phyloP scores from a whole-genome alignment of 2,329 filamentous ascomycete genomes.

The Ophiocordyceps unilateralis region DNA sequence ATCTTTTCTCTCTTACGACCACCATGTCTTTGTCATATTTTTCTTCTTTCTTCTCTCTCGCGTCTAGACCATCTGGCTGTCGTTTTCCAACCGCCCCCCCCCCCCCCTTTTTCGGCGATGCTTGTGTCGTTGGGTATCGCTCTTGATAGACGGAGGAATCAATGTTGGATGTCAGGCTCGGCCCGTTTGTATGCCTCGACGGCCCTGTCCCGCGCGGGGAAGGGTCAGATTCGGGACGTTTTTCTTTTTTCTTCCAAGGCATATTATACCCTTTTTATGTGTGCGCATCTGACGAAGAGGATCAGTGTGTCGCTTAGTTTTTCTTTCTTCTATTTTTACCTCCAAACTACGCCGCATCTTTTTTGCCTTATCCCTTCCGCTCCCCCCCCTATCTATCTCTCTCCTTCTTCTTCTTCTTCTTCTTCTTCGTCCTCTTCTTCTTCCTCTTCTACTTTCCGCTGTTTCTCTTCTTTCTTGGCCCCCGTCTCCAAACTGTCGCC shows the following conservation, averaged over 20 bases:
- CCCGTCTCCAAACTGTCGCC: too few species aligned
- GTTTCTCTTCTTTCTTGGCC: too few species aligned
- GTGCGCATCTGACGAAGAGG: too few species aligned
- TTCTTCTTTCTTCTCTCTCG: background rate
- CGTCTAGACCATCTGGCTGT: background rate
- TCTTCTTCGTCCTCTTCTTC: too few species aligned
- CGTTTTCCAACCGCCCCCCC: background rate
- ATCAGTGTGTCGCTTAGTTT: too few species aligned
- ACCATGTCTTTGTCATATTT: background rate
- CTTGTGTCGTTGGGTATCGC: background rate
- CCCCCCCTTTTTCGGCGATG: background rate
- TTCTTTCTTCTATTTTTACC: too few species aligned
- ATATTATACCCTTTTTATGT: background rate
- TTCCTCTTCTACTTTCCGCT: too few species aligned
- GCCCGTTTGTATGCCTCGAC: too few species aligned
- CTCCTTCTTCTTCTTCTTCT: too few species aligned
- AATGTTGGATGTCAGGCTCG: background rate
- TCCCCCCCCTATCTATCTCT: too few species aligned
- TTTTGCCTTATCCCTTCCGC: too few species aligned
- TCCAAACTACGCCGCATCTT: too few species aligned
- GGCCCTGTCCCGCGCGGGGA: background rate
- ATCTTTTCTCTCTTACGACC: background rate
- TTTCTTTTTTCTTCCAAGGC: background rate
- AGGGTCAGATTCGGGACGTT: background rate
- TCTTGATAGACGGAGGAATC: background rate